Conservation (phyloP, 352 stramenopile genomes). For the Phytophthora agathidicida region DNA sequence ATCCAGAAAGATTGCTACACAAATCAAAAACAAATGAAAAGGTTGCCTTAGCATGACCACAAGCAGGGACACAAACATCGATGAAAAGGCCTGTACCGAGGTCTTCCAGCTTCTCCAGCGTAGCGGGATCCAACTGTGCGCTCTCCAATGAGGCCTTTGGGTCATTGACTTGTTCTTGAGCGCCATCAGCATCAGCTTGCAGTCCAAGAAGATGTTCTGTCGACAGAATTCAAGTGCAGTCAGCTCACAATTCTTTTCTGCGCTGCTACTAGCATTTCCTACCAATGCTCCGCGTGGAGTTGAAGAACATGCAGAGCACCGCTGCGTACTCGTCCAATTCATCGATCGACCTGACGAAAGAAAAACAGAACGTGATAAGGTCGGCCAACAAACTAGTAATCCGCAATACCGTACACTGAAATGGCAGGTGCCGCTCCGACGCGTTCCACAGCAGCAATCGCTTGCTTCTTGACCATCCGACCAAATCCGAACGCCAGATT, state of each 20-base stretch:
- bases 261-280: background rate
- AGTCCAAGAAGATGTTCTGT: conserved; percentile 67
- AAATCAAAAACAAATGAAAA: background rate
- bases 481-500: conserved; percentile 85
- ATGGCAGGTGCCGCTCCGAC: conserved; percentile 64
- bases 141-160: conserved; percentile 23
- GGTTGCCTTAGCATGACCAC: background rate
- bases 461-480: conserved; percentile 87
- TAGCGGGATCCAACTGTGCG: conserved; percentile 33
- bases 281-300: conserved; percentile 75
- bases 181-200: conserved; percentile 53
- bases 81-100: conserved; percentile 46
- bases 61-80: background rate
- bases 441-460: conserved; percentile 80
- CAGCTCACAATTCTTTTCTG: background rate
- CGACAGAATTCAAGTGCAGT: background rate
- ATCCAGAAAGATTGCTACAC: conserved; percentile 75
- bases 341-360: conserved; percentile 41
- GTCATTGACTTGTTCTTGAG: conserved; percentile 63
- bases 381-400: background rate
- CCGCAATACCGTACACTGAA: conserved; percentile 40
- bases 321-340: conserved; percentile 78
- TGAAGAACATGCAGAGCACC: conserved; percentile 76
- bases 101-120: conserved; percentile 52
- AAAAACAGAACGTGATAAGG: conserved; percentile 2